A percentile compares a stretch with the other conserved stretches of the same genome.
These are phyloP conservation scores for Trypanosoma rangeli DNA, from an alignment of 208 protist genomes.

Conservation along the genomic window DNA sequence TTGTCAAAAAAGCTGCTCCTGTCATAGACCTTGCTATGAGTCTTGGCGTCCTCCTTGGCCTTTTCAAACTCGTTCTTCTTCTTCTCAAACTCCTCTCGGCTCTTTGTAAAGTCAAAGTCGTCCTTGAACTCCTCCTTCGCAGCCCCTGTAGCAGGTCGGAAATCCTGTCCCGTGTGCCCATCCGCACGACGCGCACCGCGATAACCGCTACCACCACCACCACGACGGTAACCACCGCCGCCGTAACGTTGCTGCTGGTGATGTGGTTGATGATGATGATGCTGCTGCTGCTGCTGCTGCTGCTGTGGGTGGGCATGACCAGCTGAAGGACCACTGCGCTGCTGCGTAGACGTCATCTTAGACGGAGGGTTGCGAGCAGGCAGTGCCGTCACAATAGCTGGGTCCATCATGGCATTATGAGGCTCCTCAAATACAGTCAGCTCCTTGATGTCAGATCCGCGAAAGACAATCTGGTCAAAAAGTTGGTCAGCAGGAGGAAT, in stretches of 20 bases:
- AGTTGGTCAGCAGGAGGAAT: conserved; percentile 66
- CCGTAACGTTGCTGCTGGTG: conserved; percentile 33
- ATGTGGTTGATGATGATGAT: conserved; percentile 31
- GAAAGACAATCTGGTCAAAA: conserved; percentile 90
- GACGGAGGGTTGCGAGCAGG: conserved; percentile 26
- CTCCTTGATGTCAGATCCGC: conserved; percentile 84
- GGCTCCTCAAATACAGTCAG: conserved; percentile 74
- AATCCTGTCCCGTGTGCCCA: conserved; percentile 86
- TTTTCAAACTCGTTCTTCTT: conserved; percentile 90
- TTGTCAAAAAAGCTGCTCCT: conserved; percentile 89
- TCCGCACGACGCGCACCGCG: conserved; percentile 56
- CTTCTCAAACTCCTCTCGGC: conserved; percentile 88
- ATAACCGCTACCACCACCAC: conserved; percentile 34
- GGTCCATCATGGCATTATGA: conserved; percentile 50
- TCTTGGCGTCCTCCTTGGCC: conserved; percentile 82
- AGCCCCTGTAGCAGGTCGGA: conserved; percentile 51
- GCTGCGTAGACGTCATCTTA: conserved; percentile 13
- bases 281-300: conserved; percentile 28
- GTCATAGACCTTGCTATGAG: conserved; percentile 74
- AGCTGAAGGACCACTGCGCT: conserved; percentile 13
- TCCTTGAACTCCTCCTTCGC: conserved; percentile 84
- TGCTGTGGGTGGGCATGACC: conserved; percentile 19
- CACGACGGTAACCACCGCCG: conserved; percentile 40
- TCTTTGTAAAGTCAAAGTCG: conserved; percentile 90
- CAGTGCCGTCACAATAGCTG: conserved; percentile 71